A percentile compares a stretch with the other conserved stretches of the same genome.
phyloP scores from a whole-genome alignment of 1,139 yeast species.

The Zygosaccharomyces sapae region DNA sequence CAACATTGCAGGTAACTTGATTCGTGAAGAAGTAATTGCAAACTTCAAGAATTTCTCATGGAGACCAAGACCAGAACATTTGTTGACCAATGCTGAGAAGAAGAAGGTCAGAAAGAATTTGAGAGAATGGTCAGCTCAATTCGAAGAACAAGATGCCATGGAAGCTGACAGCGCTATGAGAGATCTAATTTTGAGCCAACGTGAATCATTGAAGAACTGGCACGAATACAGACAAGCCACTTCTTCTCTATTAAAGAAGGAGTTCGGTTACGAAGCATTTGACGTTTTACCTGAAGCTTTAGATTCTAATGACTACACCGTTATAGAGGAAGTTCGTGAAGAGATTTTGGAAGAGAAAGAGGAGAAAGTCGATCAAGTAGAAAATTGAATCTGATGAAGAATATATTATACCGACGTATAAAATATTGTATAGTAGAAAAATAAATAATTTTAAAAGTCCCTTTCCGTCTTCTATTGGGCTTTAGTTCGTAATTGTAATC shows the following conservation, averaged over 20 bases:
- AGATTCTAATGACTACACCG: constrained; percentile 45
- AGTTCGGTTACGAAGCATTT: constrained; percentile 24
- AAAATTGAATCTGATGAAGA: constrained; percentile 4
- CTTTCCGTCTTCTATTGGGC: not conserved
- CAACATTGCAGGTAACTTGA: constrained; percentile 74
- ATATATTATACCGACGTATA: constrained; percentile 1
- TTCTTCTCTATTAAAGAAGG: constrained; percentile 14
- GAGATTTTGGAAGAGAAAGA: constrained; percentile 57
- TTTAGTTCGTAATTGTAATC: constrained; percentile 77
- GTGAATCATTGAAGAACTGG: constrained; percentile 84
- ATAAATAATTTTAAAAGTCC: not conserved
- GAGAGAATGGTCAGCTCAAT: constrained; percentile 85
- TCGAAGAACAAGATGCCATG: constrained; percentile 94
- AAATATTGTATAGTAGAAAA: constrained; percentile 6
- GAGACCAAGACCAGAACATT: constrained; percentile 94
- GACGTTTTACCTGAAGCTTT: constrained; percentile 42
- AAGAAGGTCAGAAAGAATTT: constrained; percentile 88
- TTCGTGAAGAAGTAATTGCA: constrained; percentile 73
- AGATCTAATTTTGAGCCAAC: constrained; percentile 82
- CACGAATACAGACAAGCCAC: constrained; percentile 55
- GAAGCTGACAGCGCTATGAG: constrained; percentile 91
- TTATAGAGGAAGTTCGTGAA: constrained; percentile 66
- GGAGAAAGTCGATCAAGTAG: constrained; percentile 53
- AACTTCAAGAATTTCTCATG: constrained; percentile 86
- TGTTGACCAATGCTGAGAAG: constrained; percentile 66